A percentile compares a stretch with the other conserved stretches of the same genome.
These are phyloP conservation scores for Penicillium herquei DNA, from an alignment of 495 filamentous ascomycete species.

Conservation along the genomic window DNA sequence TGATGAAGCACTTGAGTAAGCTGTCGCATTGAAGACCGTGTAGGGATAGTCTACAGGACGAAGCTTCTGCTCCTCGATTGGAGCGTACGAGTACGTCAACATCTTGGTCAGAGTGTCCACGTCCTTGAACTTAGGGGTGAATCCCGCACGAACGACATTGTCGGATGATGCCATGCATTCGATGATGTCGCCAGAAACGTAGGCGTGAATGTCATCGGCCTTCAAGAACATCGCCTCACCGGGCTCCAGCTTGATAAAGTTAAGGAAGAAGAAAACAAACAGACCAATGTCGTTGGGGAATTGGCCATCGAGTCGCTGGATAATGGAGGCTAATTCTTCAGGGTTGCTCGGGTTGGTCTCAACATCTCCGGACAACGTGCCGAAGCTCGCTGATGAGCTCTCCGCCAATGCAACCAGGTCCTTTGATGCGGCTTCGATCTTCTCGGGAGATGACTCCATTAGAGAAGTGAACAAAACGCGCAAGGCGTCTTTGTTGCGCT, in stretches of 20 bases:
- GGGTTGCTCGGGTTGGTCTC: constrained; percentile 40
- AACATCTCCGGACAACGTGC: constrained; percentile 31
- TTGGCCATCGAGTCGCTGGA: constrained; percentile 70
- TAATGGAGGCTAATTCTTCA: constrained; percentile 68
- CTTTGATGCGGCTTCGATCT: constrained; percentile 60
- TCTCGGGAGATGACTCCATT: constrained; percentile 71
- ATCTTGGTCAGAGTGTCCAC: constrained; percentile 85
- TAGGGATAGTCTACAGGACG: constrained; percentile 78
- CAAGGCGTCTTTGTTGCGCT: constrained; percentile 77
- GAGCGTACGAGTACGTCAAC: constrained; percentile 92
- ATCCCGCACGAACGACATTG: constrained; percentile 95
- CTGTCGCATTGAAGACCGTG: constrained; percentile 70
- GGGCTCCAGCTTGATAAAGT: constrained; percentile 74
- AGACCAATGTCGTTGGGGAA: constrained; percentile 76
- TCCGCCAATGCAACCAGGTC: constrained; percentile 71
- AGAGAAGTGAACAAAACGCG: constrained; percentile 70
- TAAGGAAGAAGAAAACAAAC: constrained; percentile 79
- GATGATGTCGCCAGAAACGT: constrained; percentile 93
- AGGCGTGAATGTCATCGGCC: constrained; percentile 96
- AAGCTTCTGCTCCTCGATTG: constrained; percentile 94
- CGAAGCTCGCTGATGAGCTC: constrained; percentile 41
- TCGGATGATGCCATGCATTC: constrained; percentile 99
- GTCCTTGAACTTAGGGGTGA: constrained; percentile 98
- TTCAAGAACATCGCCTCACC: constrained; percentile 96
- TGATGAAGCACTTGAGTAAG: constrained; percentile 70